phyloP scores from a whole-genome alignment of 1,284 basidiomycete genomes.

The Ceratobasidium sp. region DNA sequence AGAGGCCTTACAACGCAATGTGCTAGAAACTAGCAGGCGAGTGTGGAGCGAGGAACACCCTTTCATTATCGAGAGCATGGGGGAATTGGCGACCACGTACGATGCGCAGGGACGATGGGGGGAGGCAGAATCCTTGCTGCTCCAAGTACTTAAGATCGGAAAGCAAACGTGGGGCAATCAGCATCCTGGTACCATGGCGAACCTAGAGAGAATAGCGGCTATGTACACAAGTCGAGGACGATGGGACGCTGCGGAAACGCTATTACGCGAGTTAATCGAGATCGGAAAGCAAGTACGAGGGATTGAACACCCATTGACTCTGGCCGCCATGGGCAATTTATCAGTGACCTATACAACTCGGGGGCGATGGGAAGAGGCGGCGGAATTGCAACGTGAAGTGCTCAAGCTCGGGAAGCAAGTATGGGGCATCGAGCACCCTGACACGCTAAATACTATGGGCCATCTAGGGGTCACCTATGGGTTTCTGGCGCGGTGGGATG shows the following conservation, averaged over 20 bases:
- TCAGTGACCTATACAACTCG: constrained; percentile 1
- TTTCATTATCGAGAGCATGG: background rate
- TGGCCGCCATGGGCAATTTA: constrained; percentile 5
- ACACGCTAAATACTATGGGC: background rate
- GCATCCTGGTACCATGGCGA: too few relatives aligned
- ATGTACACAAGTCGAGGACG: background rate
- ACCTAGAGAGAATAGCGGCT: background rate
- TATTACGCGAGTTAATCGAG: background rate
- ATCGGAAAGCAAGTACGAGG: background rate
- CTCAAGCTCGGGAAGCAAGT: background rate
- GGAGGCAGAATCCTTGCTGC: too few relatives aligned
- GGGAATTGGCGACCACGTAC: too few relatives aligned
- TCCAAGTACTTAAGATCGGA: background rate
- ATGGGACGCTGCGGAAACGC: background rate
- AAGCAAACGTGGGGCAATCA: too few relatives aligned
- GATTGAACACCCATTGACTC: constrained; percentile 4
- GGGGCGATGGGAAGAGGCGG: too few relatives aligned
- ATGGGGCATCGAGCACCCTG: background rate
- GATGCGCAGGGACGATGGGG: too few relatives aligned
- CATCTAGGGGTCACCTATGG: background rate
- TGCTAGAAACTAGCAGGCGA: background rate
- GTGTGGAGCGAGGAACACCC: background rate
- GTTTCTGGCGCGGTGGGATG: background rate
- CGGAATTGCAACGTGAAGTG: too few relatives aligned
- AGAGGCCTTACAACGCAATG: background rate